These are phyloP conservation scores for Anethum foeniculum DNA, from an alignment of 140 eudicot genomes.

Conservation along the genomic window DNA sequence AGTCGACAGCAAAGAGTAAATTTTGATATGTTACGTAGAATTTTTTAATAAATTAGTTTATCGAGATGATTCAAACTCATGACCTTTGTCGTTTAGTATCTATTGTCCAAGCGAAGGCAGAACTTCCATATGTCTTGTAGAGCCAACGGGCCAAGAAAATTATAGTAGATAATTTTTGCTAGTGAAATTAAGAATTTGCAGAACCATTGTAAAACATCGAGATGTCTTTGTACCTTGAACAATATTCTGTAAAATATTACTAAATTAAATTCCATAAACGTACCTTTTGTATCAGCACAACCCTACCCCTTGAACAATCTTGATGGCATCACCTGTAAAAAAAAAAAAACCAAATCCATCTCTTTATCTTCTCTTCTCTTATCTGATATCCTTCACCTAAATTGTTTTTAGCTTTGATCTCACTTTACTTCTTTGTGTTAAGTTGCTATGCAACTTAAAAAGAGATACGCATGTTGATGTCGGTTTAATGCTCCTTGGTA, in stretches of 20 bases:
- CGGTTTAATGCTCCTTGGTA: background rate
- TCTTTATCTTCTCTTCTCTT: background rate
- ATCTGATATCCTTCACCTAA: background rate
- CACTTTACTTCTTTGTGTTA: slow-evolving; percentile 36
- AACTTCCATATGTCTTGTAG: background rate
- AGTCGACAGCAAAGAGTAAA: no score
- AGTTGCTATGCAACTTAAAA: slow-evolving; percentile 30
- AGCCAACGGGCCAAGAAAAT: background rate
- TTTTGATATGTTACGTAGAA: no score
- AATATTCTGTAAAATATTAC: background rate
- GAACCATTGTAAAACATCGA: background rate
- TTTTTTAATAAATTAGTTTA: no score
- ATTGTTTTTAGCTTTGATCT: slow-evolving; percentile 21
- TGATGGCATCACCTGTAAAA: slow-evolving; percentile 20
- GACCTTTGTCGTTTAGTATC: no score
- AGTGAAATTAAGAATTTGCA: background rate
- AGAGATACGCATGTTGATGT: slow-evolving; percentile 18
- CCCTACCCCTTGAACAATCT: slow-evolving; percentile 23
- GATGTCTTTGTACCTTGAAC: background rate
- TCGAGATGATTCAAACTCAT: no score
- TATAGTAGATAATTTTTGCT: background rate
- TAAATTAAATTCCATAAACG: slow-evolving; percentile 16
- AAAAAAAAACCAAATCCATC: background rate
- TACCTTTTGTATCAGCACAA: background rate
- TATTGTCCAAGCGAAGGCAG: background rate